Conservation (phyloP, 306 rosid genomes). For the Boehmeria nivea region DNA sequence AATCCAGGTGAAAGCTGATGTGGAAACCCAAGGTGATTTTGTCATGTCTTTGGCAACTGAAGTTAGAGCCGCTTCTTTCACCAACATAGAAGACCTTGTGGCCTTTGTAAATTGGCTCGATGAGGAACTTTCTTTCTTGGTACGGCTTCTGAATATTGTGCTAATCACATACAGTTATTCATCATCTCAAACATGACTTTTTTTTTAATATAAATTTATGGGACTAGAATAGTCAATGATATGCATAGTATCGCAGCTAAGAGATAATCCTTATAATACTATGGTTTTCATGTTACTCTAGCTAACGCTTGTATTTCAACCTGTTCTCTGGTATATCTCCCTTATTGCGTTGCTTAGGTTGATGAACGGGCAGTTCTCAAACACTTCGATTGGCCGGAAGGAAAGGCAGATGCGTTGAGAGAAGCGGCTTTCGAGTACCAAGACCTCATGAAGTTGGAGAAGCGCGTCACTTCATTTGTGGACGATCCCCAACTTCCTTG, state of each 20-base stretch:
- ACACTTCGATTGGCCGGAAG: conserved; percentile 99
- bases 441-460: conserved; percentile 86
- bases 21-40: conserved; percentile 93
- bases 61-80: conserved; percentile 83
- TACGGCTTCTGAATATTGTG: conserved; percentile 16
- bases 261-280: no score
- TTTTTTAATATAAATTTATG: no score
- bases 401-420: conserved; percentile 96
- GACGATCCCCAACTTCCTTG: conserved; percentile 83
- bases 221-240: no score
- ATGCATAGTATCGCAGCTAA: no score
- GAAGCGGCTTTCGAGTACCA: conserved; percentile 97
- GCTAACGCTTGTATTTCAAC: no score
- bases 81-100: conserved; percentile 63
- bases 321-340: conserved; percentile 12
- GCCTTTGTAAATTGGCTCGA: conserved; percentile 98
- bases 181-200: not conserved
- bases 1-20: conserved; percentile 88
- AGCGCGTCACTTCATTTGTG: conserved; percentile 62
- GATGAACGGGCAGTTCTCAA: conserved; percentile 98
- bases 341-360: conserved; percentile 45
- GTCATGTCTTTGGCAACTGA: conserved; percentile 86
- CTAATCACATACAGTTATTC: not conserved
- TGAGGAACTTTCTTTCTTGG: conserved; percentile 74
- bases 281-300: no score